Evolutionary conservation across 73 alveolate species (phyloP).

Genomic region (Blepharisma stoltei): DNA sequence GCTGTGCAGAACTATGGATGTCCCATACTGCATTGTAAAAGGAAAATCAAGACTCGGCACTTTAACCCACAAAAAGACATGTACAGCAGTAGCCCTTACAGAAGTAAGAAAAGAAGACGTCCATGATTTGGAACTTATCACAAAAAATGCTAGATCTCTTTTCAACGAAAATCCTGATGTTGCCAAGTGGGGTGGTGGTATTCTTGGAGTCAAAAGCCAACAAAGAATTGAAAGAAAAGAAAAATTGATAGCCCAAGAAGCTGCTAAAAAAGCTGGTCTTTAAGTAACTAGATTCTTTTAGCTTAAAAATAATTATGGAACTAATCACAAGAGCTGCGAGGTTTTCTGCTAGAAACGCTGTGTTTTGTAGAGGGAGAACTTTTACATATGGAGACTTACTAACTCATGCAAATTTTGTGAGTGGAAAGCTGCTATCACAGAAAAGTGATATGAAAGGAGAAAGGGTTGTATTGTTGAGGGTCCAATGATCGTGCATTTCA

Average conservation of each 20-base stretch:
- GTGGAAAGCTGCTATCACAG: background rate
- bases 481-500: too few species aligned
- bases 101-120: conserved; percentile 93
- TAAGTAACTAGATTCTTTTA: conserved; percentile 12
- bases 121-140: conserved; percentile 71
- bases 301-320: too few species aligned
- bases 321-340: background rate
- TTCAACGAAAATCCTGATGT: conserved; percentile 59
- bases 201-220: conserved; percentile 65
- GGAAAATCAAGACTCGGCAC: conserved; percentile 94
- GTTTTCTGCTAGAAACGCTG: background rate
- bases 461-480: background rate
- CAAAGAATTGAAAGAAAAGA: conserved; percentile 53
- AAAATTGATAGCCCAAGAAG: conserved; percentile 43
- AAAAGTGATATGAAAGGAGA: background rate
- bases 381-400: background rate
- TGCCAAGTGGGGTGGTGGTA: conserved; percentile 63
- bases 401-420: background rate
- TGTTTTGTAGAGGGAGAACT: background rate
- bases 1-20: conserved; percentile 94
- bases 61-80: conserved; percentile 93
- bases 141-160: conserved; percentile 63
- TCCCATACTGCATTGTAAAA: conserved; percentile 91
- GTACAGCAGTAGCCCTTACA: conserved; percentile 95
- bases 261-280: conserved; percentile 55